These are phyloP conservation scores for Prunus fruticosa DNA, from an alignment of 306 rosid species.

Conservation along the genomic window DNA sequence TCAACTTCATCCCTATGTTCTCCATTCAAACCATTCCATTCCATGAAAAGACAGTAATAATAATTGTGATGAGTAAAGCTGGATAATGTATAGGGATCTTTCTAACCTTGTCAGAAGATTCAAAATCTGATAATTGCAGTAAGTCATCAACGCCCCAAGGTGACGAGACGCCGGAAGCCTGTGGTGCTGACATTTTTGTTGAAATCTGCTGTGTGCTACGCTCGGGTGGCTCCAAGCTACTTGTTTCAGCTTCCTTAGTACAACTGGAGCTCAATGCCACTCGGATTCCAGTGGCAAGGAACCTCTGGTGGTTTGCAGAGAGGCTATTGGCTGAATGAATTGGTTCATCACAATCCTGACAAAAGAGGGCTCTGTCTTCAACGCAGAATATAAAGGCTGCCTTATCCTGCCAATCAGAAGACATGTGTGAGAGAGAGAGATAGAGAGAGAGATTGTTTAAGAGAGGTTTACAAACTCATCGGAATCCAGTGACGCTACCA, in stretches of 20 bases:
- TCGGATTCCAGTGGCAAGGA: constrained; percentile 87
- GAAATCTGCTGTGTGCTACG: constrained; percentile 45
- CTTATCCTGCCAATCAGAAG: constrained; percentile 62
- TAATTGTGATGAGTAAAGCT: background rate
- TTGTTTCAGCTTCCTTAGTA: constrained; percentile 46
- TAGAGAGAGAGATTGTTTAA: no score
- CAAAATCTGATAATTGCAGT: constrained; percentile 64
- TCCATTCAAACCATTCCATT: background rate
- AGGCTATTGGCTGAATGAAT: constrained; percentile 70
- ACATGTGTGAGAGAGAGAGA: background rate
- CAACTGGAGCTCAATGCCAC: constrained; percentile 71
- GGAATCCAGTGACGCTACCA: background rate
- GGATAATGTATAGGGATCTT: background rate
- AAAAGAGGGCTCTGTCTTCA: constrained; percentile 93
- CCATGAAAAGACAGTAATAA: background rate
- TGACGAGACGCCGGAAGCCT: constrained; percentile 50
- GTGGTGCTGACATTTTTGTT: constrained; percentile 44
- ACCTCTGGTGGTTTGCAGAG: constrained; percentile 90
- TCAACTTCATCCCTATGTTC: background rate
- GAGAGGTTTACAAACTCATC: background rate
- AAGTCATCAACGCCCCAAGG: constrained; percentile 90
- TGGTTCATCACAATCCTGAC: constrained; percentile 93
- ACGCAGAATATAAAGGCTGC: constrained; percentile 94
- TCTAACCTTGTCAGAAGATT: constrained; percentile 65
- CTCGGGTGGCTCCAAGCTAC: constrained; percentile 64